Evolutionary conservation across 192 early-diverging fungal genomes (phyloP), one percentile per base, ranked within the genome.

Genomic region (Backusella australiensis): DNA sequence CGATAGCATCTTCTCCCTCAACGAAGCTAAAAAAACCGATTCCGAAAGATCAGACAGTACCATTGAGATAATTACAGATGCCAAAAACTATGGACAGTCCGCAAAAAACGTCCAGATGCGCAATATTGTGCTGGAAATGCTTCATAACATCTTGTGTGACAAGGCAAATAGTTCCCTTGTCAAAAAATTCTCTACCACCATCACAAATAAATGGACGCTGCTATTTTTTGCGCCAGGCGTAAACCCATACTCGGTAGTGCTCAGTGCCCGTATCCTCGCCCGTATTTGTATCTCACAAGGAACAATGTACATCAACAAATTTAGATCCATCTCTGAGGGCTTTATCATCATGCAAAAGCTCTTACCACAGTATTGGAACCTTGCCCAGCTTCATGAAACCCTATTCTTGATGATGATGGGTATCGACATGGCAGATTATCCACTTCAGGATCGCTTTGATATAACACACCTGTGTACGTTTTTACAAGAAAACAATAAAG

Each of bases 141-240:
- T 92, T 4, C 80, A 89, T 26, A 84, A 91, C 15, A 89, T 92
- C 34, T 70, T 91, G 1, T 85, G 86, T 38, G 86, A 90, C 34
- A 76, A 81, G 26, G 75, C 78, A 1, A 85, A 86, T 67, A 71
- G 78, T 11, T 79, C 83, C 42, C 39, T 75, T 44, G 83, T 87
- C 4, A 78, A 83, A 44, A 88, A 89, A 67, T 87, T 91, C 71
- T 67, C 89, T 14, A 74, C 74, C 1, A 86, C 86, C 1, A 85
- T 92, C 12, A 89, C 90, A 6, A 89, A 83, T 78, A 86, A 88
- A 78, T 92, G 91, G 91, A 82, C 91, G 12, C 67, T 90, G 23
- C 81, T 90, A 5, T 91, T 91, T 65, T 85, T 92, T 68, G 82
- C 84, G 34, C 81, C 81, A 26, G 75, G 81, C 26, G 69, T 83